Base-by-base conservation (phyloP, 2,329 filamentous ascomycete species). In the Saccharata proteae region DNA sequence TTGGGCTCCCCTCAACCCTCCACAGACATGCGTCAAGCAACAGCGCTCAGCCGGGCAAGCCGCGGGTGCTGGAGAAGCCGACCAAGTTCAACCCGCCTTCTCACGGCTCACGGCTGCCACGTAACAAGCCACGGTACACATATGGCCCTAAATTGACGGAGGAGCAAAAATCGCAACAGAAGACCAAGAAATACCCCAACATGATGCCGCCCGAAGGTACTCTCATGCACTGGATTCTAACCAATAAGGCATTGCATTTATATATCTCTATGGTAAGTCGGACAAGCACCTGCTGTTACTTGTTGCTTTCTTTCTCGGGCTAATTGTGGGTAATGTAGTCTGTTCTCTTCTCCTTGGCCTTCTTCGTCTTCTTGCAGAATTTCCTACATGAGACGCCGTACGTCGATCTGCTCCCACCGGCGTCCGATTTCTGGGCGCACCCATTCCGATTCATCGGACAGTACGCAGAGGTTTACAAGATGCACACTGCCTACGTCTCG, bases 1-100 rank as follows among this genome's bases (percentile, higher is more conserved):
- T 41, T 28, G 34, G 37, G 17, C 20, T 32, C n/a, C 23, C 45
- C 19, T 29, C 39, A 7, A 25, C 16, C 35, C 37, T 45, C 38
- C 51, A 49, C 43, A 3, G 25, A 27, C 40, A 54, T 47, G 51
- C 50, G n/a, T 55, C 51, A 20, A 26, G 22, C 30, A 40, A 37
- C 7, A n/a, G n/a, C n/a, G n/a, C n/a, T n/a, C n/a, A n/a, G n/a
- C n/a, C n/a, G 36, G 59, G 57, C 40, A 80, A 78, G 48, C 71
- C 73, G 20, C 68, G 77, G 20, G 45, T 51, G 16, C 52, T 98
- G 41, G 82, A 82, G 46, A 84, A 94, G 57, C 88, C 88, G 15
- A 71, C 80, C 47, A 80, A 78, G 53, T 96, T 93, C 67, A 82
- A 82, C 28, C 88, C 90, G 2, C 90, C 90, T 0, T 96, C 88